Conservation (phyloP, 768 basidiomycete species). For the Coprinellus micaceus region DNA sequence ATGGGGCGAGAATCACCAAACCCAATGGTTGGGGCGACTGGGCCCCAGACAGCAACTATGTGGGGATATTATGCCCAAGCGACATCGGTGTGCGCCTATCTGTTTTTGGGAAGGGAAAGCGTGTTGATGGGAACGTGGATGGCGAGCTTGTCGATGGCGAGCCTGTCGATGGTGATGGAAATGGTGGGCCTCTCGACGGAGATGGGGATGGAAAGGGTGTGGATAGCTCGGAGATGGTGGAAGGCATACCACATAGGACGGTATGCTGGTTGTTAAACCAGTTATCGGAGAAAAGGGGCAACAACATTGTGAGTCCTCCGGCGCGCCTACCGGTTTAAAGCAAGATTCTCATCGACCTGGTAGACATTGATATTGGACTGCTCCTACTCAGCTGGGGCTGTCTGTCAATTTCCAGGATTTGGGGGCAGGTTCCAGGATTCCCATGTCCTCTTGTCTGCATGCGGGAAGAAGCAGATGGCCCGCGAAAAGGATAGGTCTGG, state of each 20-base stretch:
- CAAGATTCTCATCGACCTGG: neutral
- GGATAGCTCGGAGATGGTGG: slow-evolving; percentile 10
- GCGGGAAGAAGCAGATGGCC: slow-evolving; percentile 32
- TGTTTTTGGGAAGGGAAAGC: no score
- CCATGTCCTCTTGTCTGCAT: slow-evolving; percentile 42
- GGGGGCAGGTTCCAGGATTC: slow-evolving; percentile 27
- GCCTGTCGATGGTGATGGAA: neutral
- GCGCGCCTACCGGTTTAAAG: neutral
- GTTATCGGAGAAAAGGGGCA: slow-evolving; percentile 35
- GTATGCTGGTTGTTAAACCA: slow-evolving; percentile 33
- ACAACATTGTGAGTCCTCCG: slow-evolving; percentile 37
- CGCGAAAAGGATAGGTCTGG: slow-evolving; percentile 26
- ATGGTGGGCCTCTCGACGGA: slow-evolving; percentile 8
- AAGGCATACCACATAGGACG: slow-evolving; percentile 43
- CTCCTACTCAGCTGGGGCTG: slow-evolving; percentile 39
- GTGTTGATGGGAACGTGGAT: no score
- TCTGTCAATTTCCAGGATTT: slow-evolving; percentile 20
- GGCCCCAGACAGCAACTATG: slow-evolving; percentile 24
- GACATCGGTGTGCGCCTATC: slow-evolving; percentile 23
- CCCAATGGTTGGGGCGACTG: slow-evolving; percentile 28
- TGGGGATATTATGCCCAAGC: slow-evolving; percentile 33
- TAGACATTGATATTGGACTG: slow-evolving; percentile 48
- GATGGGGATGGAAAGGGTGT: neutral
- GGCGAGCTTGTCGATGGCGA: no score
- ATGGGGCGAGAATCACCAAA: slow-evolving; percentile 31